phyloP scores from a whole-genome alignment of 2,329 filamentous ascomycete species.

The Tolypocladium capitatum region DNA sequence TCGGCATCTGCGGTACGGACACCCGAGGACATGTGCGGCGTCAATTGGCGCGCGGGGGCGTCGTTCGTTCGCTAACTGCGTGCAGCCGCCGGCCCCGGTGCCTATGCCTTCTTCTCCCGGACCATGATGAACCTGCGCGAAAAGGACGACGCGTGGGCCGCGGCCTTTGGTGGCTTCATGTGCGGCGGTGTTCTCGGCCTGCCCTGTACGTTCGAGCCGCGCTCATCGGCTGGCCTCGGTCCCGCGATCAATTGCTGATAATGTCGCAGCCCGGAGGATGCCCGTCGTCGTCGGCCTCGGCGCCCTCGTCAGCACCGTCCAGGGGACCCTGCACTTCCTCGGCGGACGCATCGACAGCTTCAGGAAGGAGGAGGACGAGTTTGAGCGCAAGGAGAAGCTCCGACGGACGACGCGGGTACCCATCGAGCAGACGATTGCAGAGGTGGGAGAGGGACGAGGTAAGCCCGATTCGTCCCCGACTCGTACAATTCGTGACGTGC shows the following conservation, averaged over 20 bases:
- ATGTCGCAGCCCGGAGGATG: slow-evolving; percentile 34
- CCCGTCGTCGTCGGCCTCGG: slow-evolving; percentile 60
- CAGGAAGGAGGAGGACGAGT: slow-evolving; percentile 52
- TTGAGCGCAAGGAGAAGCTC: slow-evolving; percentile 60
- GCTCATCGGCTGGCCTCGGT: background rate
- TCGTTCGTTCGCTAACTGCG: background rate
- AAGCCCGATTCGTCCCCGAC: slow-evolving; percentile 15
- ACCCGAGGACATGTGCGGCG: background rate
- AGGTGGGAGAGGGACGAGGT: slow-evolving; percentile 83
- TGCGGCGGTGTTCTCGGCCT: slow-evolving; percentile 62
- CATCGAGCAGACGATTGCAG: slow-evolving; percentile 63
- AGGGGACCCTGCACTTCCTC: slow-evolving; percentile 56
- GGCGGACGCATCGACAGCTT: slow-evolving; percentile 43
- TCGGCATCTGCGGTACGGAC: slow-evolving; percentile 33
- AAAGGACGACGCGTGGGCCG: slow-evolving; percentile 68
- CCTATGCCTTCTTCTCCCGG: slow-evolving; percentile 64
- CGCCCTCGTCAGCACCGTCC: slow-evolving; percentile 36
- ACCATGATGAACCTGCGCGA: slow-evolving; percentile 75
- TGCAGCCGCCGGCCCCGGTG: slow-evolving; percentile 46
- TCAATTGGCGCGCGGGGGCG: background rate
- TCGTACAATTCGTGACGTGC: background rate
- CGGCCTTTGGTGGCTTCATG: slow-evolving; percentile 62
- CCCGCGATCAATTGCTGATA: background rate
- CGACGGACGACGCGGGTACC: slow-evolving; percentile 63
- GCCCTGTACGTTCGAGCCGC: slow-evolving; percentile 41